phyloP scores from a whole-genome alignment of 225 moss, liverwort and hornwort genomes.

The Pleurozium schreberi region DNA sequence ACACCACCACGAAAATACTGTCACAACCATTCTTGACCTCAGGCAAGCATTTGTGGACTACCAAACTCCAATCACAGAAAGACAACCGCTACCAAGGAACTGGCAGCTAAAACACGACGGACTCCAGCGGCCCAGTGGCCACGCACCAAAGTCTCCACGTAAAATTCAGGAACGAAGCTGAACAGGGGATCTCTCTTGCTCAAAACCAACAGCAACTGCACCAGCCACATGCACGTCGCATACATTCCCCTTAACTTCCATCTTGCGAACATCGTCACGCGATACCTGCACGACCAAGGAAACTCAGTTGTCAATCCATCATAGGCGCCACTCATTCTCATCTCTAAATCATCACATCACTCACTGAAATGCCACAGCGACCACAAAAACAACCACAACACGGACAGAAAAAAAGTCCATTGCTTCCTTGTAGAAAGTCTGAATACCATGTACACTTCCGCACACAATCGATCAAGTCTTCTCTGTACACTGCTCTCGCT shows the following conservation, averaged over 20 bases:
- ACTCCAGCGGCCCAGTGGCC: too few relatives aligned
- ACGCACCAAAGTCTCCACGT: conserved; percentile 85
- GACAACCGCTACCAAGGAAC: neutral
- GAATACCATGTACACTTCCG: conserved; percentile 87
- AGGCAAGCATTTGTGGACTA: too few relatives aligned
- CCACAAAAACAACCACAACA: neutral
- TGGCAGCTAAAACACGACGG: neutral
- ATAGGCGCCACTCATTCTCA: too few relatives aligned
- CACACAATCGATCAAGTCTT: conserved; percentile 85
- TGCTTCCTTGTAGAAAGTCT: neutral
- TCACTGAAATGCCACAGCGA: neutral
- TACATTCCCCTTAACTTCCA: conserved; percentile 99
- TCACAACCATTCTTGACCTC: neutral
- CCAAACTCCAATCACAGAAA: neutral
- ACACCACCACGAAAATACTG: neutral
- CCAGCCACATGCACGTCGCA: conserved; percentile 98
- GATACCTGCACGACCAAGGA: conserved; percentile 40
- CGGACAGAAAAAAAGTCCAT: neutral
- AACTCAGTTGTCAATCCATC: neutral
- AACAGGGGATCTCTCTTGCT: conserved; percentile 78
- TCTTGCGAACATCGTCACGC: conserved; percentile 85
- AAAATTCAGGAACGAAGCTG: conserved; percentile 89
- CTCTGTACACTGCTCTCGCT: conserved; percentile 69
- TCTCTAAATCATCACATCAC: neutral
- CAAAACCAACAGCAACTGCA: conserved; percentile 75